Evolutionary conservation across 176 grass and related monocot genomes (phyloP).

Genomic region (Hsuehochloa calcarea): DNA sequence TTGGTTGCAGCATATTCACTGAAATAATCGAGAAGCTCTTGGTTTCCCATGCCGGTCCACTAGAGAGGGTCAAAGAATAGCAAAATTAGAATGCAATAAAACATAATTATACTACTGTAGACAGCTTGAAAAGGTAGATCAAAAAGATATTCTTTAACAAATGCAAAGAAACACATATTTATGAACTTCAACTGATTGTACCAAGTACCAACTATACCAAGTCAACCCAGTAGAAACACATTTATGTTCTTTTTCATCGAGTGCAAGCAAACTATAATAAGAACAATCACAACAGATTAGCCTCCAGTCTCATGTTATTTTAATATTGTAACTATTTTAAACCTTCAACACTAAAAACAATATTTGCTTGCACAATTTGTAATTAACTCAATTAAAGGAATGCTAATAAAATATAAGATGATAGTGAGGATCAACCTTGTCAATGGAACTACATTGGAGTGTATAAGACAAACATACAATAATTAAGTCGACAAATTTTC

Average conservation of each 20-base stretch:
- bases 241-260: not conserved
- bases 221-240: not conserved
- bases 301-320: not conserved
- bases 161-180: not conserved
- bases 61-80: conserved; percentile 40
- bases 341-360: not conserved
- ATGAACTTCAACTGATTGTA: not conserved
- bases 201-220: not conserved
- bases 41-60: conserved; percentile 88
- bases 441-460: not conserved
- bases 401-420: not conserved
- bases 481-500: not conserved
- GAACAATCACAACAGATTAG: not conserved
- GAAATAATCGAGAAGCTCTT: conserved; percentile 87
- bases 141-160: not conserved
- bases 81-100: conserved; percentile 16
- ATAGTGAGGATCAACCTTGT: not conserved
- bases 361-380: not conserved
- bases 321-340: not conserved
- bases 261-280: not conserved
- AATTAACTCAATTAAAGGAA: not conserved
- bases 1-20: conserved; percentile 61
- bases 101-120: not conserved
- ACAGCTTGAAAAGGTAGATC: not conserved
- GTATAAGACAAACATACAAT: conserved; percentile 2